These are phyloP conservation scores for Candida ulmi DNA, from an alignment of 805 yeast genomes.

Conservation along the genomic window DNA sequence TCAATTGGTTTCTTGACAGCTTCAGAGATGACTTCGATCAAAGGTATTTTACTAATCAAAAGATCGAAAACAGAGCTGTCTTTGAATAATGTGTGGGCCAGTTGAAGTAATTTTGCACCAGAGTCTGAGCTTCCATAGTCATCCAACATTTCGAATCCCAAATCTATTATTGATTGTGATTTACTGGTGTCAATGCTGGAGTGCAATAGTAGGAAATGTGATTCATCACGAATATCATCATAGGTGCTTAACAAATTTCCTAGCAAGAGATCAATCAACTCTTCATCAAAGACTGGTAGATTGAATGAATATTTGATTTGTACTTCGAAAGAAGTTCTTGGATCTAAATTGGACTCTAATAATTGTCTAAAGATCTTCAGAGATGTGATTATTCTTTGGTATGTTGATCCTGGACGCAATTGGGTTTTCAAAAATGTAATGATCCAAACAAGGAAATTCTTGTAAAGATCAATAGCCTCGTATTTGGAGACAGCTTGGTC, in stretches of 20 bases:
- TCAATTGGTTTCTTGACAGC: slow-evolving; percentile 56
- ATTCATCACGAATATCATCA: slow-evolving; percentile 63
- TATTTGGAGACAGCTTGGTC: slow-evolving; percentile 30
- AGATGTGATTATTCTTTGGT: slow-evolving; percentile 46
- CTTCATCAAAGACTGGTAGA: slow-evolving; percentile 34
- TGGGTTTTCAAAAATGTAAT: slow-evolving; percentile 30
- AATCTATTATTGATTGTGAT: slow-evolving; percentile 11
- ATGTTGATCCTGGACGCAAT: slow-evolving; percentile 51
- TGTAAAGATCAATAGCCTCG: slow-evolving; percentile 26
- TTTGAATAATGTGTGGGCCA: slow-evolving; percentile 38
- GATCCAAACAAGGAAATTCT: slow-evolving; percentile 37
- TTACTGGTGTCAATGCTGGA: slow-evolving; percentile 15
- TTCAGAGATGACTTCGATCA: slow-evolving; percentile 28
- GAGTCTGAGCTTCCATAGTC: slow-evolving; percentile 63
- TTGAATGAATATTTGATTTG: slow-evolving; percentile 45
- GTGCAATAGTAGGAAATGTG: slow-evolving; percentile 39
- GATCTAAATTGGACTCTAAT: slow-evolving; percentile 53
- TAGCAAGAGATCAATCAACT: slow-evolving; percentile 42
- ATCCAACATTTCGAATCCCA: slow-evolving; percentile 35
- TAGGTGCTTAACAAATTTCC: slow-evolving; percentile 65
- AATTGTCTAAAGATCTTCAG: slow-evolving; percentile 40
- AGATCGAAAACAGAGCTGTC: slow-evolving; percentile 24
- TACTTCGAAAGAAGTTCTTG: slow-evolving; percentile 34
- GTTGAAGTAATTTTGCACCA: slow-evolving; percentile 62
- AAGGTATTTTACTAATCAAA: slow-evolving; percentile 30